phyloP scores from a whole-genome alignment of 768 basidiomycete species.

The Pulveroboletus sp. region DNA sequence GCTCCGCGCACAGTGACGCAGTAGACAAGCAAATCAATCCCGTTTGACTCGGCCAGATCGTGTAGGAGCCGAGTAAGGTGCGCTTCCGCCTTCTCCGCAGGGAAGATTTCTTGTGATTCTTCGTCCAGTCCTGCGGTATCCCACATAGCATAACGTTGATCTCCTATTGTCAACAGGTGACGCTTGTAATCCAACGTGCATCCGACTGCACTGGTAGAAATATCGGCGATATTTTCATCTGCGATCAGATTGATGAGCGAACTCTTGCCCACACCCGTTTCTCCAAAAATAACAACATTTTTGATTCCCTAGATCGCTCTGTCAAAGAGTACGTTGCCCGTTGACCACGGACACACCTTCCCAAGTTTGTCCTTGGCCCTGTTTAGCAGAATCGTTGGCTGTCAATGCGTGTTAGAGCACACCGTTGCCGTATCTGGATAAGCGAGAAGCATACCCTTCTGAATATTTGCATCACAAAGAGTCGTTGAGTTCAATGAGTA shows the following conservation, averaged over 20 bases:
- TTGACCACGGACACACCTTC: conserved; percentile 8
- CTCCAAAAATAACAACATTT: conserved; percentile 20
- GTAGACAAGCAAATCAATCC: conserved; percentile 26
- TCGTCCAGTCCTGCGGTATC: conserved; percentile 27
- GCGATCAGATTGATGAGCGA: conserved; percentile 24
- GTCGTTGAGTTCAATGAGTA: background rate
- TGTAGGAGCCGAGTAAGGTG: conserved; percentile 29
- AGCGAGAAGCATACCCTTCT: conserved; percentile 5
- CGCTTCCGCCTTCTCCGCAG: conserved; percentile 22
- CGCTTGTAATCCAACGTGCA: conserved; percentile 13
- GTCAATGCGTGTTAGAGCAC: conserved; percentile 1
- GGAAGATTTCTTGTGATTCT: conserved; percentile 17
- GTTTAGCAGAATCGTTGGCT: conserved; percentile 1
- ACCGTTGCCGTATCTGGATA: background rate
- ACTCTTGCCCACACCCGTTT: conserved; percentile 24
- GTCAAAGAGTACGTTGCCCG: background rate
- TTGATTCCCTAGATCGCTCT: conserved; percentile 5
- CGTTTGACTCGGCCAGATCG: conserved; percentile 6
- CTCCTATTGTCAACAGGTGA: conserved; percentile 8
- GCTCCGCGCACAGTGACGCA: conserved; percentile 31
- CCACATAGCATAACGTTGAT: conserved; percentile 19
- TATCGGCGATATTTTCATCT: conserved; percentile 5
- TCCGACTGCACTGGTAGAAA: conserved; percentile 21
- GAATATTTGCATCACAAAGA: background rate
- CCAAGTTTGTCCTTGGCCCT: background rate